phyloP scores from a whole-genome alignment of 805 yeast genomes.

The Cephaloascus fragrans region DNA sequence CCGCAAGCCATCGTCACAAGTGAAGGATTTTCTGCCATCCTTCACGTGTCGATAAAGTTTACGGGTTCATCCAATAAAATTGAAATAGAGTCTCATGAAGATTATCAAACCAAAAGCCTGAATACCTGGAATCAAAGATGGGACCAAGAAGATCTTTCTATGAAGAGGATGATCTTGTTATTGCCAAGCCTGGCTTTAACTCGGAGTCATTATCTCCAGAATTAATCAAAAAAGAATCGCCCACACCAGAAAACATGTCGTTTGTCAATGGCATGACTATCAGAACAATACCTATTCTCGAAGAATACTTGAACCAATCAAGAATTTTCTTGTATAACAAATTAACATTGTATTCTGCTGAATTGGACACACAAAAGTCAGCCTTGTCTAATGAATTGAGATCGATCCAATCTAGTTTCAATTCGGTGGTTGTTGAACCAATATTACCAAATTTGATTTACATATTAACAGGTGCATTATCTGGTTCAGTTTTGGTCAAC shows the following conservation, averaged over 20 bases:
- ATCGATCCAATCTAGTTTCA: conserved; percentile 17
- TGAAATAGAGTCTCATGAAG: too few species aligned
- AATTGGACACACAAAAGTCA: conserved; percentile 33
- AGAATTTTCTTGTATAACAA: conserved; percentile 29
- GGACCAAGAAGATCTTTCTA: conserved; percentile 33
- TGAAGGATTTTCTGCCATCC: too few species aligned
- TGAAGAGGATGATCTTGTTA: conserved; percentile 37
- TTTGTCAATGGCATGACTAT: conserved; percentile 47
- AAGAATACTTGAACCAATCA: conserved; percentile 26
- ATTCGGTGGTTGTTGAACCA: conserved; percentile 36
- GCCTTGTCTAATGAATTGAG: conserved; percentile 34
- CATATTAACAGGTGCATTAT: conserved; percentile 43
- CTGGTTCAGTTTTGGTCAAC: conserved; percentile 46
- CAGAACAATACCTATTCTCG: conserved; percentile 37
- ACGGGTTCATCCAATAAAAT: too few species aligned
- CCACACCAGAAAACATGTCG: conserved; percentile 24
- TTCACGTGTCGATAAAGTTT: too few species aligned
- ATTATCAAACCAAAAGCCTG: too few species aligned
- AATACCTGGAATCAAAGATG: too few species aligned
- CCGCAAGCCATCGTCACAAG: too few species aligned
- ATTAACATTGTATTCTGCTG: conserved; percentile 27
- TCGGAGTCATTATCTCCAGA: conserved; percentile 26
- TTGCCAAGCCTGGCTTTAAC: conserved; percentile 40
- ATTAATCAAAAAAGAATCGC: conserved; percentile 26
- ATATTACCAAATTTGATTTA: conserved; percentile 45